These are phyloP conservation scores for Apiospora phragmitis DNA, from an alignment of 2,329 filamentous ascomycete species.

Conservation along the genomic window DNA sequence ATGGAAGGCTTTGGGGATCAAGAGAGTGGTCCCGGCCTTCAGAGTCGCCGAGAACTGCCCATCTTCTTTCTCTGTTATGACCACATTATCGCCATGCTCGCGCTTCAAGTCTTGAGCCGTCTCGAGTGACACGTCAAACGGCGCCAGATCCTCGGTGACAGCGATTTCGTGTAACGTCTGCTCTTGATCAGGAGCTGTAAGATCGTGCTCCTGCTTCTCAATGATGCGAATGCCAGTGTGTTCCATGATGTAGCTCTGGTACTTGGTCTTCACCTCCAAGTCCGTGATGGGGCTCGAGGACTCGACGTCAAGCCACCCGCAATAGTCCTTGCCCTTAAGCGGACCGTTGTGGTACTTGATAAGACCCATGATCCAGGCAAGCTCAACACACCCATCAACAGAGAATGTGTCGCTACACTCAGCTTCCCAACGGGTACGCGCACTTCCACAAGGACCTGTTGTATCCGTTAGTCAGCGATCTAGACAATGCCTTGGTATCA, in stretches of 20 bases:
- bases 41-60: slow-evolving; percentile 26
- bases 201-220: slow-evolving; percentile 25
- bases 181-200: slow-evolving; percentile 26
- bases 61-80: slow-evolving; percentile 22
- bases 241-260: slow-evolving; percentile 30
- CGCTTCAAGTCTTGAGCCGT: slow-evolving; percentile 31
- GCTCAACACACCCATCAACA: slow-evolving; percentile 69
- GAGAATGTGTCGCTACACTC: slow-evolving; percentile 68
- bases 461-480: not conserved
- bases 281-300: slow-evolving; percentile 30
- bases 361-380: slow-evolving; percentile 74
- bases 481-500: no score
- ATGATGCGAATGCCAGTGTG: slow-evolving; percentile 36
- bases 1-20: slow-evolving; percentile 32
- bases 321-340: slow-evolving; percentile 66
- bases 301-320: slow-evolving; percentile 49
- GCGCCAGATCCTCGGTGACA: slow-evolving; percentile 32
- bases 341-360: slow-evolving; percentile 71
- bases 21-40: slow-evolving; percentile 31
- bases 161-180: slow-evolving; percentile 35
- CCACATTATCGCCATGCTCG: slow-evolving; percentile 33
- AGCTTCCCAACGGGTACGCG: slow-evolving; percentile 72
- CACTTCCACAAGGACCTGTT: slow-evolving; percentile 64
- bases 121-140: slow-evolving; percentile 32
- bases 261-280: slow-evolving; percentile 30